Conservation (phyloP, 768 basidiomycete genomes). For the Suillus ampliporus region DNA sequence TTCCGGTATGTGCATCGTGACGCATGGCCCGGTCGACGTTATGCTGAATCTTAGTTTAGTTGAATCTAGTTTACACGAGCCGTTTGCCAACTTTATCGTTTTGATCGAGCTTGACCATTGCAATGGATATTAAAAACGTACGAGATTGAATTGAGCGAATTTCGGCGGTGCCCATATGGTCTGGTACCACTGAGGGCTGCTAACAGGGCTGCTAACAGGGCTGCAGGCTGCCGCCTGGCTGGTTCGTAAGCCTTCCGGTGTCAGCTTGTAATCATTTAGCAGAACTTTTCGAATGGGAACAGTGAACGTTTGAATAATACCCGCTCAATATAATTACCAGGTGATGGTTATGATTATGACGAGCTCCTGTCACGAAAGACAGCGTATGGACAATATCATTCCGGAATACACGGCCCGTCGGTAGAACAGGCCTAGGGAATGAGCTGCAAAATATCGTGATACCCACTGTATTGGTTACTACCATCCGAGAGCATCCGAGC, state of each 20-base stretch:
- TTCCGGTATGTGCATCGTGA: neutral
- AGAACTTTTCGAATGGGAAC: neutral
- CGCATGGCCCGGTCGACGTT: neutral
- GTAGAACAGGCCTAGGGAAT: neutral
- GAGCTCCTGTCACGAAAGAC: neutral
- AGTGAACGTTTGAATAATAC: too few relatives aligned
- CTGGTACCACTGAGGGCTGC: neutral
- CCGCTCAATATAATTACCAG: neutral
- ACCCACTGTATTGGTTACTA: neutral
- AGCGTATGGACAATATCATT: neutral
- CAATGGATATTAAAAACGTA: constrained; percentile 8
- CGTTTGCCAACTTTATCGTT: neutral
- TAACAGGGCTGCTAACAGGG: neutral
- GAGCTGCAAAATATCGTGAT: neutral
- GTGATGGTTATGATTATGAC: neutral
- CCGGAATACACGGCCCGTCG: constrained; percentile 8
- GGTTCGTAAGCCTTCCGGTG: neutral
- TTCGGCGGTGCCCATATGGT: neutral
- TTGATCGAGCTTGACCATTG: neutral
- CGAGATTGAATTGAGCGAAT: neutral
- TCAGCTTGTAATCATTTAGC: neutral
- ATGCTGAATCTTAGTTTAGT: neutral
- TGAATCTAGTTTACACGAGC: too few relatives aligned
- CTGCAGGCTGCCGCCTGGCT: neutral
- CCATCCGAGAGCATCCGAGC: neutral